Evolutionary conservation across 2,329 filamentous ascomycete genomes (phyloP), one percentile per base, ranked within the genome.

Genomic region (Dendrostoma leiphaemia): DNA sequence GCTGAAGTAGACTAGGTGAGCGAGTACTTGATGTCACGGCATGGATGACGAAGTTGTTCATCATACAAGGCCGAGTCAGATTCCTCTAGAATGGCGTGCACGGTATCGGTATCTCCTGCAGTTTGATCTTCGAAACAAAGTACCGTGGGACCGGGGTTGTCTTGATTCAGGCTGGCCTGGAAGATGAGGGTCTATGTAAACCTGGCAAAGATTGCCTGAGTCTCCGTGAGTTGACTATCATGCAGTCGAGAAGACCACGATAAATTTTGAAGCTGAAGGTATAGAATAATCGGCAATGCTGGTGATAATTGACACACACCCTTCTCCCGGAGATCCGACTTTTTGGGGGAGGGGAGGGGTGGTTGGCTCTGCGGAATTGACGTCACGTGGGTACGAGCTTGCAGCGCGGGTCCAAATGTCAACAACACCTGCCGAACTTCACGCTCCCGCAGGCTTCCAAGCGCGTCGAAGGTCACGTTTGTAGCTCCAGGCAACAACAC

Each of bases 381-480:
- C 40, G 40, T 51, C 48, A 51, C 48, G 48, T 51, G 48, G 29
- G 28, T 37, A 40, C 46, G 46, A 38, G 46, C 23, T 26, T 17
- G 19, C 19, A 44, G 37, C 48, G 48, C 38, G 48, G 23, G 19
- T 19, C 9, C 15, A 13, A 9, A 48, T n/a, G 21, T 37, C 31
- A 38, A 12, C 31, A 35, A 37, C 32, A 13, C 23, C 17, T 13
- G 24, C 7, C n/a, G 24, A 28, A 6, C 15, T 23, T 10, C 50
- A 56, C 54, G 54, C 43, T 51, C 19, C 37, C 32, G 31, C n/a
- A 53, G 50, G 45, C 46, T 32, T 34, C 38, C 45, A 31, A 32
- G 31, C 51, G 51, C 48, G 52, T 55, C 55, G 51, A 48, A 31
- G 41, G 50, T 47, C 46, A 47, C 44, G 26, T 19, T 19, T 46